A percentile compares a stretch with the other conserved stretches of the same genome.
These are phyloP conservation scores for Pichia occidentalis DNA, from an alignment of 805 yeast species.

Conservation along the genomic window DNA sequence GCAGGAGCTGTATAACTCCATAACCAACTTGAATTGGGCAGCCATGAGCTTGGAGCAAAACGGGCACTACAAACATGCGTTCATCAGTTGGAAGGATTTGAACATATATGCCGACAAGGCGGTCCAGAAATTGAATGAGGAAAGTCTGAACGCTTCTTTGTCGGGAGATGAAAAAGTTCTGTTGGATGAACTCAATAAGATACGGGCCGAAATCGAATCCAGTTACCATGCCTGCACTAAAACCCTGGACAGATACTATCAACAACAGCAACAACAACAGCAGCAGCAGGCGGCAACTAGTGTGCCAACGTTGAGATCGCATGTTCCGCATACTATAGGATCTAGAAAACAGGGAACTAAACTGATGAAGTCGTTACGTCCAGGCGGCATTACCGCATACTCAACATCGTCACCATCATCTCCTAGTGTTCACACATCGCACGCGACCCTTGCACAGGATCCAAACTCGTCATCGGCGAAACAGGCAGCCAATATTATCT, in stretches of 20 bases:
- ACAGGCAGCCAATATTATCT: slow-evolving; percentile 32
- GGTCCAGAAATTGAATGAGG: slow-evolving; percentile 46
- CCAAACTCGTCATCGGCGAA: slow-evolving; percentile 24
- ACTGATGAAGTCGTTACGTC: slow-evolving; percentile 9
- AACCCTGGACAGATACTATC: slow-evolving; percentile 9
- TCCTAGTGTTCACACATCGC: too few relatives aligned
- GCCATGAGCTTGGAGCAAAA: slow-evolving; percentile 48
- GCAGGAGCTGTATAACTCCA: slow-evolving; percentile 13
- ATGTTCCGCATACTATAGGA: slow-evolving; percentile 8
- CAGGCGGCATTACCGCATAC: slow-evolving; percentile 5
- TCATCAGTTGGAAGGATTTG: slow-evolving; percentile 69
- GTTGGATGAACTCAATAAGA: slow-evolving; percentile 28
- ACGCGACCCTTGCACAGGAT: slow-evolving; percentile 6
- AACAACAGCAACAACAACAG: slow-evolving; percentile 23
- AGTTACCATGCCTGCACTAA: slow-evolving; percentile 6
- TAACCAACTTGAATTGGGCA: slow-evolving; percentile 10
- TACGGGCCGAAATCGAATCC: slow-evolving; percentile 15
- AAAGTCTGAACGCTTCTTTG: slow-evolving; percentile 27
- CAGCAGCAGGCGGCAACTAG: slow-evolving; percentile 15
- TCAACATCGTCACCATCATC: slow-evolving; percentile 4
- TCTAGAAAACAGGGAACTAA: slow-evolving; percentile 8
- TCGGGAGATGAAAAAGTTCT: slow-evolving; percentile 42
- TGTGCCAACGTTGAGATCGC: slow-evolving; percentile 13
- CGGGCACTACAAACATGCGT: slow-evolving; percentile 45
- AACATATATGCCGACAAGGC: slow-evolving; percentile 54